Percentiles rank a stretch among this genome's conserved stretches.
Evolutionary conservation across 2,329 filamentous ascomycete genomes (phyloP).

Genomic region (Scedosporium apiospermum): DNA sequence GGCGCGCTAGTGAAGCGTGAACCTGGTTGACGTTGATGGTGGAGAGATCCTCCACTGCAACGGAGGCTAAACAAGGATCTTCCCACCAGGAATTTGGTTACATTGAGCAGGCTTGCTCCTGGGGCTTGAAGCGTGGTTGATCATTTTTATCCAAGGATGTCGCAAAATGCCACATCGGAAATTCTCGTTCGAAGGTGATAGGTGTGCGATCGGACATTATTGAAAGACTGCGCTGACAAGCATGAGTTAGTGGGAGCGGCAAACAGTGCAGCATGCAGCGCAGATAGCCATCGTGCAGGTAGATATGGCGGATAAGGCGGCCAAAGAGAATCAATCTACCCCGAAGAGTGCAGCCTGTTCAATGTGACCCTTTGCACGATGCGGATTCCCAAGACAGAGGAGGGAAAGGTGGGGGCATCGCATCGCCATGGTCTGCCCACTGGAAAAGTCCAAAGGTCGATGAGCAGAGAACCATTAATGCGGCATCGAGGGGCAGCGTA

Average conservation of each 20-base stretch:
- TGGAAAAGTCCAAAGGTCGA: not conserved
- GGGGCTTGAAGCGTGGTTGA: no score
- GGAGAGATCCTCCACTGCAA: no score
- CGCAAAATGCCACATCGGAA: no score
- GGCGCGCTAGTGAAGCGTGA: no score
- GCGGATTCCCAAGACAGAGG: not conserved
- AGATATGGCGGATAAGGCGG: not conserved
- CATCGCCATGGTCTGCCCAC: not conserved
- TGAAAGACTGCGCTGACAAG: not conserved
- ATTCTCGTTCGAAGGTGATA: no score
- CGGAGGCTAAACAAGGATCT: no score
- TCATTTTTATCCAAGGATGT: no score
- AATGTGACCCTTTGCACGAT: not conserved
- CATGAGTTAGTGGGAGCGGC: not conserved
- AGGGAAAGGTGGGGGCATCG: not conserved
- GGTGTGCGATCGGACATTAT: no score
- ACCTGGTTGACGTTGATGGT: no score
- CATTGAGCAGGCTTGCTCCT: no score
- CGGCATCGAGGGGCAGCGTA: not conserved
- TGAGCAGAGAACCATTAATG: not conserved
- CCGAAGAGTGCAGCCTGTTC: not conserved
- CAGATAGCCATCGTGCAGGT: not conserved
- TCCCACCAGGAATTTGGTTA: no score
- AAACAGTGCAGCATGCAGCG: not conserved
- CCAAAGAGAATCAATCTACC: not conserved